A percentile compares a stretch with the other conserved stretches of the same genome.
These are phyloP conservation scores for Tricholoma saponaceum DNA, from an alignment of 768 basidiomycete species.

Conservation along the genomic window DNA sequence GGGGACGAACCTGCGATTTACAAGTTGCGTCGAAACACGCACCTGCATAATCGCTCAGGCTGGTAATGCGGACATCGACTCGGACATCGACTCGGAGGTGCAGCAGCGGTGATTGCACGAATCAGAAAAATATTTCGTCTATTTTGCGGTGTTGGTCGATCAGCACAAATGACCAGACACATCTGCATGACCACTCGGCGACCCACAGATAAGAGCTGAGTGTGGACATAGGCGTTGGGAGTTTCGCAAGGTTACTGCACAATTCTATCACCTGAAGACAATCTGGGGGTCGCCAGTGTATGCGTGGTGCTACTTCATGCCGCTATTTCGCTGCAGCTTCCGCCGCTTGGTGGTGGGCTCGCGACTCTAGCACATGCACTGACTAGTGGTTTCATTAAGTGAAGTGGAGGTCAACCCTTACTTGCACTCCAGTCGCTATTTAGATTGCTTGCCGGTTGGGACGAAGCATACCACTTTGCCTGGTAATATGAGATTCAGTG, in stretches of 20 bases:
- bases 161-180: too few relatives aligned
- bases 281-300: conserved; percentile 53
- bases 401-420: conserved; percentile 25
- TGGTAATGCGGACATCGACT: too few relatives aligned
- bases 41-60: too few relatives aligned
- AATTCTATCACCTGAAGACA: conserved; percentile 40
- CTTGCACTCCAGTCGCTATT: conserved; percentile 65
- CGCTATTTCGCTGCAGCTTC: conserved; percentile 43
- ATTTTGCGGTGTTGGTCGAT: too few relatives aligned
- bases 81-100: too few relatives aligned
- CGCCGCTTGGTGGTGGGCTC: conserved; percentile 23
- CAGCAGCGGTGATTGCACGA: too few relatives aligned
- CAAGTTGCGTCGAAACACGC: too few relatives aligned
- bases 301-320: conserved; percentile 45
- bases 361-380: conserved; percentile 45
- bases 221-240: neutral
- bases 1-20: too few relatives aligned
- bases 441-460: conserved; percentile 41
- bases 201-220: conserved; percentile 36
- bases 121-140: too few relatives aligned
- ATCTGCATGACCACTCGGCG: conserved; percentile 43
- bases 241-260: conserved; percentile 2
- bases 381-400: conserved; percentile 34
- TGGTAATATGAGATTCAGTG: conserved; percentile 18
- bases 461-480: conserved; percentile 59